These are phyloP conservation scores for Saussurea involucrata DNA, from an alignment of 129 eudicot genomes.

Conservation along the genomic window DNA sequence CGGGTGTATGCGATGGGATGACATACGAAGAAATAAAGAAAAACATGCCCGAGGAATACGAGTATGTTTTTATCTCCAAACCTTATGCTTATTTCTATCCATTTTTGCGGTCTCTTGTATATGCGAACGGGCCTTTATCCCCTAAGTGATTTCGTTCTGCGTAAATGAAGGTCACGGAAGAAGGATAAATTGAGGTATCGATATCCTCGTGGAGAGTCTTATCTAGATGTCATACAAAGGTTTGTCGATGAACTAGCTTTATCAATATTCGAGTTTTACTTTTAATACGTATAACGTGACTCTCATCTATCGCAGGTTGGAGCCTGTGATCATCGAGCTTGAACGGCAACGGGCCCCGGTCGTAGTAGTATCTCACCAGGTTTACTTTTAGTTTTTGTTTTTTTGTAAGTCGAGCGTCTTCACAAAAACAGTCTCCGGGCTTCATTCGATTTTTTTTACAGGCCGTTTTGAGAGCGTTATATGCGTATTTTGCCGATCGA, in stretches of 20 bases:
- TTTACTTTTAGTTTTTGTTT: conserved; percentile 6
- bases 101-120: neutral
- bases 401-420: neutral
- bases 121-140: neutral
- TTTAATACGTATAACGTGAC: neutral
- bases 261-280: neutral
- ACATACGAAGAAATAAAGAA: conserved; percentile 93
- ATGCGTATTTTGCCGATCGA: conserved; percentile 98
- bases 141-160: neutral
- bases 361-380: conserved; percentile 96
- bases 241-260: conserved; percentile 17
- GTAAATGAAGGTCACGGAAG: conserved; percentile 66
- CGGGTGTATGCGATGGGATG: conserved; percentile 99
- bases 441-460: conserved; percentile 17
- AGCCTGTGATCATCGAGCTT: conserved; percentile 97
- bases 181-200: conserved; percentile 96
- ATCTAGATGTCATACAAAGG: conserved; percentile 98
- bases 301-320: conserved; percentile 53
- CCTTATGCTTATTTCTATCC: neutral
- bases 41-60: conserved; percentile 95
- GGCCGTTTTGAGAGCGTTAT: conserved; percentile 97
- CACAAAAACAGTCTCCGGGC: neutral
- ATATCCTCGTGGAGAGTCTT: conserved; percentile 98
- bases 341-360: conserved; percentile 99
- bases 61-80: conserved; percentile 41